Base-by-base conservation (phyloP, 169 alveolate species). In the Cryptosporidium tyzzeri region DNA sequence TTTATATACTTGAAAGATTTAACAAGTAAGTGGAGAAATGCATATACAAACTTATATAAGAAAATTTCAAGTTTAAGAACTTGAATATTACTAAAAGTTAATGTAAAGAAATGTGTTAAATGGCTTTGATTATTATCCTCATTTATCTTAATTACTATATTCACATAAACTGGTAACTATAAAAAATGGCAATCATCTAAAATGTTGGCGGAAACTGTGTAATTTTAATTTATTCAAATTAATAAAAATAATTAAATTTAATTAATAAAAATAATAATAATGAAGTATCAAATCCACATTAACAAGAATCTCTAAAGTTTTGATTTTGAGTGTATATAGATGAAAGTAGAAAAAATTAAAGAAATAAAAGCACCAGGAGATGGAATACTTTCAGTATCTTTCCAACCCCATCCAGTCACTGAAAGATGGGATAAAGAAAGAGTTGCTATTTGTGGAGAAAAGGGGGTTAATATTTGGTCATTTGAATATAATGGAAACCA, bases 401-500 rank as follows among this genome's bases (percentile, higher is more conserved):
- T 80, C 59, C 89, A 80, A 65, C 89, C 89, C 9, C 89, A 80
- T 65, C 89, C 89, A 44, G 45, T 80, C 21, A 31, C 39, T 44
- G 74, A 80, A 18, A 39, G 45, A 33, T 80, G 89, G 89, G 74
- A 80, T 48, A 45, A 58, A 14, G 89, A 80, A 21, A 59, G 89
- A 59, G 74, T 80, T 18, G 71, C 89, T 18, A 65, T 80, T 29
- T 80, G 89, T 26, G 89, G 89, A 21, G 89, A 80, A 41, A 80
- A 80, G 31, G 75, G 75, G 23, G 89, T 80, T 62, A 26, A 44
- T 16, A 80, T 80, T 26, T 80, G 89, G 89, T 59, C 35, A 80
- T 80, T 80, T 65, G 89, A 80, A n/a, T 80, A 59, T 41, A 61
- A 12, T 41, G 89, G 89, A 6, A 80, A 80, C n/a, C 89, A 80